phyloP scores from a whole-genome alignment of 306 rosid species.

The Dicorynia guianensis region DNA sequence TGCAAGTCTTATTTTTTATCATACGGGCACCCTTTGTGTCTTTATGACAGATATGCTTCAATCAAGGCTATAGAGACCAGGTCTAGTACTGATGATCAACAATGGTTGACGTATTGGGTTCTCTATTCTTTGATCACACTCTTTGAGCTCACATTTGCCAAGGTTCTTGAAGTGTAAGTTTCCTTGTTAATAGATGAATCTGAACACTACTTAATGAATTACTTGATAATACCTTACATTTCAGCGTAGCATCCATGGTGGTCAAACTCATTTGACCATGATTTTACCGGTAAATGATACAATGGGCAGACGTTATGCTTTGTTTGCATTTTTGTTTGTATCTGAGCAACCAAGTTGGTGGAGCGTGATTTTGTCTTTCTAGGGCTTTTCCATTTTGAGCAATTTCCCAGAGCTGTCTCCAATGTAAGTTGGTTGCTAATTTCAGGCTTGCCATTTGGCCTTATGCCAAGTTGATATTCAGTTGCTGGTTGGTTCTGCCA shows the following conservation, averaged over 20 bases:
- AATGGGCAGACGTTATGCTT: not conserved
- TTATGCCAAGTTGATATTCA: constrained; percentile 76
- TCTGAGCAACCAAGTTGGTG: not conserved
- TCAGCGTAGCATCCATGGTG: not conserved
- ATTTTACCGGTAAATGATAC: not conserved
- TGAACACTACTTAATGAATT: not conserved
- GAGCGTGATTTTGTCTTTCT: not conserved
- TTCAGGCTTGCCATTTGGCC: constrained; percentile 86
- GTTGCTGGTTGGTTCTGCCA: constrained; percentile 94
- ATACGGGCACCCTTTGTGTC: not conserved
- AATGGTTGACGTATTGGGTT: constrained; percentile 99
- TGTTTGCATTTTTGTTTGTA: not conserved
- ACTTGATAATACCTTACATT: not conserved
- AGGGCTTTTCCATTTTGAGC: not conserved
- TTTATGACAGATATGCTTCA: constrained; percentile 70
- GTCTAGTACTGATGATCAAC: constrained; percentile 79
- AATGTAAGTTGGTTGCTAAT: constrained; percentile 6
- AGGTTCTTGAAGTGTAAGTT: constrained; percentile 75
- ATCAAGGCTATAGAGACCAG: constrained; percentile 86
- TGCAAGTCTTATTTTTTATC: constrained; percentile 14
- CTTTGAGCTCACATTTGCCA: constrained; percentile 93
- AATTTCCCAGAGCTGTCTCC: not conserved
- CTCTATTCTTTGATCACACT: constrained; percentile 85
- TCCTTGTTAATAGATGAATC: not conserved
- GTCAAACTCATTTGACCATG: not conserved